These are phyloP conservation scores for Zygosaccharomyces sapae DNA, from an alignment of 1,139 yeast species.

Conservation along the genomic window DNA sequence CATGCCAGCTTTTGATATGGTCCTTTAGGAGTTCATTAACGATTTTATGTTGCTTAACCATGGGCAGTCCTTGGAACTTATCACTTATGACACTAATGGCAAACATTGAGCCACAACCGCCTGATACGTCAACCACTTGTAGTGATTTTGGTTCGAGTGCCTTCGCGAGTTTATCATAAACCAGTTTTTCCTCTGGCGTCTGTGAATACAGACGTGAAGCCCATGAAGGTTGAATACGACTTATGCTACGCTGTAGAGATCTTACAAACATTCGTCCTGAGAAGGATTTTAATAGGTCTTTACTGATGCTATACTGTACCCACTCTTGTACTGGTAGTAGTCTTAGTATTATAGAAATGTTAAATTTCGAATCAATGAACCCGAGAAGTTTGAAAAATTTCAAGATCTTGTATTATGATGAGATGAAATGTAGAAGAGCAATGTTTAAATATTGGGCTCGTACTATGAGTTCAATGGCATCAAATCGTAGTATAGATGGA, in stretches of 20 bases:
- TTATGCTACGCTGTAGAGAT: not conserved
- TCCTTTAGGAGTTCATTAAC: slow-evolving; percentile 80
- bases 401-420: not conserved
- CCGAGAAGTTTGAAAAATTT: slow-evolving; percentile 1
- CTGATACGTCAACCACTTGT: slow-evolving; percentile 76
- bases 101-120: slow-evolving; percentile 98
- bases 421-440: not conserved
- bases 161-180: slow-evolving; percentile 51
- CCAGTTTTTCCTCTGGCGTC: slow-evolving; percentile 65
- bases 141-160: slow-evolving; percentile 57
- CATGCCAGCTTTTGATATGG: slow-evolving; percentile 93
- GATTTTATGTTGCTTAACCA: slow-evolving; percentile 86
- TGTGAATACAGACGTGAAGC: slow-evolving; percentile 27
- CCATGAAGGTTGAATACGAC: not conserved
- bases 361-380: not conserved
- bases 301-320: not conserved
- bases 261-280: not conserved
- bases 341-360: not conserved
- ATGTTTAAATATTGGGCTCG: slow-evolving; percentile 10
- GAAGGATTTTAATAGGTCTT: not conserved
- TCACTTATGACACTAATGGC: slow-evolving; percentile 74
- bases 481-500: slow-evolving; percentile 37
- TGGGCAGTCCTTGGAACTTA: slow-evolving; percentile 71
- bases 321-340: not conserved
- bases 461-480: slow-evolving; percentile 11